Evolutionary conservation across 768 basidiomycete genomes (phyloP).

Genomic region (Agrocybe pediades): DNA sequence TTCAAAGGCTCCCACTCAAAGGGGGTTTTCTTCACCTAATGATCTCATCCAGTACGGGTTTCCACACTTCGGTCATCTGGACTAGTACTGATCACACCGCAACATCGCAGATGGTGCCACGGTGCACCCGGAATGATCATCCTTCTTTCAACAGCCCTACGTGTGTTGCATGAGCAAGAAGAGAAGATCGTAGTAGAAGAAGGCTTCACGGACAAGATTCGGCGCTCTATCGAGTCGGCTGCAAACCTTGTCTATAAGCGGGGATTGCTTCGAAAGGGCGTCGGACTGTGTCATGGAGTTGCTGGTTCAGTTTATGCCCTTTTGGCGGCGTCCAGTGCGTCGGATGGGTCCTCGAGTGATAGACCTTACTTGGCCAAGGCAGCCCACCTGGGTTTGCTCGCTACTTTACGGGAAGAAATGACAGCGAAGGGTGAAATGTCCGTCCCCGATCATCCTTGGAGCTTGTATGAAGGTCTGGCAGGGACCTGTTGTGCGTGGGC

Average conservation of each 20-base stretch:
- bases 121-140: conserved; percentile 55
- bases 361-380: conserved; percentile 38
- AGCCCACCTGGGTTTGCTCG: conserved; percentile 49
- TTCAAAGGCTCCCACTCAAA: conserved; percentile 33
- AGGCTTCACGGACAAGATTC: conserved; percentile 26
- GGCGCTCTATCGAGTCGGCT: conserved; percentile 36
- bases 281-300: conserved; percentile 63
- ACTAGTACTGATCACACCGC: background rate
- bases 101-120: conserved; percentile 54
- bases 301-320: conserved; percentile 56
- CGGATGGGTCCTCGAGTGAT: conserved; percentile 21
- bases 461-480: conserved; percentile 58
- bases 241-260: conserved; percentile 45
- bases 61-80: background rate
- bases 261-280: conserved; percentile 55
- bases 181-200: conserved; percentile 21
- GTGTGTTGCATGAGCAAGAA: conserved; percentile 24
- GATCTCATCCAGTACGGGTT: conserved; percentile 50
- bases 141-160: conserved; percentile 45
- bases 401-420: conserved; percentile 33
- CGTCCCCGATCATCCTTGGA: conserved; percentile 53
- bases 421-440: conserved; percentile 42
- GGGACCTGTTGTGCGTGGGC: conserved; percentile 63
- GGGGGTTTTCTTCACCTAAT: conserved; percentile 22
- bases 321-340: conserved; percentile 45